Evolutionary conservation across 441 rosid species (phyloP).

Genomic region (Populus hybrid): DNA sequence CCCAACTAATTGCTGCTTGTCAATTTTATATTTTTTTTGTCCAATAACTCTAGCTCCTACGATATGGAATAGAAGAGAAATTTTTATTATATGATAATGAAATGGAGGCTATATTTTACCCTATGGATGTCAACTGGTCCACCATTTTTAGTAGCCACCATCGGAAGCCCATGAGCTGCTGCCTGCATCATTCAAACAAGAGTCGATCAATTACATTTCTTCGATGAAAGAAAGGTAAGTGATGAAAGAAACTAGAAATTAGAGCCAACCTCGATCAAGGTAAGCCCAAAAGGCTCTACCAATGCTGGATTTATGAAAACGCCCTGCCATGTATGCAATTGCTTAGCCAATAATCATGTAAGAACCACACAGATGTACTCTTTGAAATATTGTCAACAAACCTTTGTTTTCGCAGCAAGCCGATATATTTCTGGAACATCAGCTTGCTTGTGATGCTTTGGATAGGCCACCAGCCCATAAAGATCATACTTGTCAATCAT

Average conservation of each 20-base stretch:
- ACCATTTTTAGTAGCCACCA: constrained; percentile 98
- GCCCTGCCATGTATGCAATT: constrained; percentile 45
- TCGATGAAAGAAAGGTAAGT: background rate
- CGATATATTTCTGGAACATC: constrained; percentile 97
- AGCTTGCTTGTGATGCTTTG: constrained; percentile 94
- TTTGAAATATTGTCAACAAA: constrained; percentile 19
- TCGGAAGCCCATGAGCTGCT: constrained; percentile 97
- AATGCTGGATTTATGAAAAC: constrained; percentile 97
- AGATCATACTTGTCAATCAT: constrained; percentile 90
- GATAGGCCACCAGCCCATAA: constrained; percentile 89
- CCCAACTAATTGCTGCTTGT: background rate
- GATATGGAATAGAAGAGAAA: background rate
- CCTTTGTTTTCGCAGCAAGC: constrained; percentile 91
- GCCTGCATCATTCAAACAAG: constrained; percentile 47
- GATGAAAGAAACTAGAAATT: background rate
- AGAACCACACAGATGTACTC: constrained; percentile 10
- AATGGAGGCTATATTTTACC: constrained; percentile 31
- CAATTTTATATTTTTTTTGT: background rate
- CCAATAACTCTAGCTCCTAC: background rate
- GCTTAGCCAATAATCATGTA: constrained; percentile 5
- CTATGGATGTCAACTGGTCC: constrained; percentile 95
- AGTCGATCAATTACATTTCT: constrained; percentile 10
- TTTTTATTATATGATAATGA: background rate
- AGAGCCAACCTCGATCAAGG: constrained; percentile 77
- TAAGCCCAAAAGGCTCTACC: constrained; percentile 97